Base-by-base conservation (phyloP, 73 alveolate species). In the Paramecium pentaurelia region DNA sequence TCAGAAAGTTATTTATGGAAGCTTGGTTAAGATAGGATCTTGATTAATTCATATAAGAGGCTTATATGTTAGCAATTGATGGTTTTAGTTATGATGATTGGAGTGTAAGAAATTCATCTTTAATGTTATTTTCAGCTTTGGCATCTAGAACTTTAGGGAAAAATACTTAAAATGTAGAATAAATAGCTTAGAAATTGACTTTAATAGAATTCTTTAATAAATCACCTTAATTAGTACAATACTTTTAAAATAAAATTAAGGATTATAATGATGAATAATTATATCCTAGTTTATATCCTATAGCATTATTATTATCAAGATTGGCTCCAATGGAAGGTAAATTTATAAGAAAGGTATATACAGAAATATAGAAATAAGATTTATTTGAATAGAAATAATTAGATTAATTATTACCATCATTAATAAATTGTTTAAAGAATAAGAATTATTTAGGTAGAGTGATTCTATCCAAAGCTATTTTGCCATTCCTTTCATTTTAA, bases 81-180 rank as follows among this genome's bases (percentile, higher is more conserved):
- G 94, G 94, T 2, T 89, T 89, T 47, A 42, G 80, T 11, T 71
- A 45, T 89, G 94, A 89, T 51, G 94, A 89, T 89, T 89, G 94
- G 94, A 60, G 89, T 89, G 88, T 89, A 3, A 89, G 94, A 49
- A 89, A 89, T 83, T 89, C 94, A 1, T 71, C 92, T 20, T 58
- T 89, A 22, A 89, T 89, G 94, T 45, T 89, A 27, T 89, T 89
- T 83, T 60, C 85, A 42, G 94, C 91, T 11, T 83, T 89, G 37
- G 71, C 94, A 30, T 45, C 77, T 16, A 77, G 91, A 38, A 71
- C 94, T 9, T 64, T 89, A 58, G 94, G 94, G 14, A 83, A 85
- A 32, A 83, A 77, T 45, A 89, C 68, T 3, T 73, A 73, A 71
- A 89, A 89, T 71, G 80, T 58, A 18, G 88, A 89, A 9, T 51